Base-by-base conservation (phyloP, 1,139 yeast species). In the Blastobotrys arbuscula region DNA sequence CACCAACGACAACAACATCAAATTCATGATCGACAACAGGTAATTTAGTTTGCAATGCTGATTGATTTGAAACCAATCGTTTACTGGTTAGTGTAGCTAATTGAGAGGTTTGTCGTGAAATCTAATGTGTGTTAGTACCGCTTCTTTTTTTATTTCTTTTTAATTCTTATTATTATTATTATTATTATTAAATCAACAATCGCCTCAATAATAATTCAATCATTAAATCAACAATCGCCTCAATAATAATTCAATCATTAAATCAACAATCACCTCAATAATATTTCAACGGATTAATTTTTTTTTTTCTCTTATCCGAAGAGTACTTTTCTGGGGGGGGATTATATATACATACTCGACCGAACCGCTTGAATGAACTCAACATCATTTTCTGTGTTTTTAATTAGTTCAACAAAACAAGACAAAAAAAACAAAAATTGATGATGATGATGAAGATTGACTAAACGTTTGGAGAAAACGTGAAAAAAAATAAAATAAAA, bases 1-100 rank as follows among this genome's bases (percentile, higher is more conserved):
- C 98, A 64, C 98, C 98, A 50, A 92, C 92, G 55, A 92, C 98
- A 49, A 92, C 81, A 76, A 96, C 89, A 73, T 92, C 98, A 72
- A 92, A 92, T 70, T 92, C 97, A 70, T 92, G 98, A 72, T 92
- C 73, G 59, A 90, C 82, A 56, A 92, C 84, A 64, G 89, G 95
- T 24, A 21, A 30, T 51, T 62, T 59, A 47, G 71, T 74, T 39
- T 68, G 57, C 53, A 59, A 60, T 52, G 56, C 64, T 31, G 44
- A 44, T 28, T 34, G 15, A 10, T 6, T 18, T 2, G 39, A 16
- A 10, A 37, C 33, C 19, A 24, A 31, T 30, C 21, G n/a, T 36
- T 23, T n/a, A 12, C 12, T 16, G 13, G 15, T 35, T 33, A 33
- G 9, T 33, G 36, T 18, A 33, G n/a, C n/a, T n/a, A n/a, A n/a